Conservation (phyloP, 139 green algal species). For the Trebouxia sp. region DNA sequence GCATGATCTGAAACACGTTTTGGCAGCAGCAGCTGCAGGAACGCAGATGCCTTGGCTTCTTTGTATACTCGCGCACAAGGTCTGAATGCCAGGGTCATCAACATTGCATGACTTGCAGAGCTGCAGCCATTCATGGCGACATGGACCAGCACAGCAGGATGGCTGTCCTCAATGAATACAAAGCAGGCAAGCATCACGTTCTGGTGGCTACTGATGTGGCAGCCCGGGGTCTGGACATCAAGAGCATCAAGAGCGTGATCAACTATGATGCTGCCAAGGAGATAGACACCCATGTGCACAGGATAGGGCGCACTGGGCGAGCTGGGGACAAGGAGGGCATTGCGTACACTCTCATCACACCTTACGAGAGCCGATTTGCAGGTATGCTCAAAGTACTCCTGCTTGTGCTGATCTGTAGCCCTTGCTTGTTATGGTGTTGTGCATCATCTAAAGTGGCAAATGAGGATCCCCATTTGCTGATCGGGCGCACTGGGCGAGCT, state of each 20-base stretch:
- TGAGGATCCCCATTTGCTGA: neutral
- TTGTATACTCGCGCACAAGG: neutral
- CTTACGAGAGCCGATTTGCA: constrained; percentile 69
- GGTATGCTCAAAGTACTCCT: no score
- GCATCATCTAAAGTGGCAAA: neutral
- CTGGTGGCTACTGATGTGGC: constrained; percentile 85
- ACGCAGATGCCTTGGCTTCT: no score
- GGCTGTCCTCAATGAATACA: constrained; percentile 68
- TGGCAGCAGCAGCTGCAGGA: no score
- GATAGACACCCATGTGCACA: constrained; percentile 90
- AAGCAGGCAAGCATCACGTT: constrained; percentile 41
- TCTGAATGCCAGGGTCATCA: no score
- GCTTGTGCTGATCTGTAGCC: no score
- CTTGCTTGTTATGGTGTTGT: neutral
- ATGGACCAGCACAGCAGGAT: constrained; percentile 86
- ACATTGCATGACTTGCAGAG: constrained; percentile 38
- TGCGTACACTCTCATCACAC: constrained; percentile 83
- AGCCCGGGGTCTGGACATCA: constrained; percentile 81
- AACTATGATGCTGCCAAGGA: constrained; percentile 86
- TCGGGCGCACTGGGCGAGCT: constrained; percentile 92
- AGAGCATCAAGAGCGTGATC: constrained; percentile 83
- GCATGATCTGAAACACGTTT: no score
- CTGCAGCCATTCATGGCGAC: constrained; percentile 89
- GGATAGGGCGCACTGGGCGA: constrained; percentile 91
- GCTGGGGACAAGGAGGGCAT: constrained; percentile 92